A percentile compares a stretch with the other conserved stretches of the same genome.
Evolutionary conservation across 163 green algal species (phyloP).

Genomic region (Trebouxia gelatinosa): DNA sequence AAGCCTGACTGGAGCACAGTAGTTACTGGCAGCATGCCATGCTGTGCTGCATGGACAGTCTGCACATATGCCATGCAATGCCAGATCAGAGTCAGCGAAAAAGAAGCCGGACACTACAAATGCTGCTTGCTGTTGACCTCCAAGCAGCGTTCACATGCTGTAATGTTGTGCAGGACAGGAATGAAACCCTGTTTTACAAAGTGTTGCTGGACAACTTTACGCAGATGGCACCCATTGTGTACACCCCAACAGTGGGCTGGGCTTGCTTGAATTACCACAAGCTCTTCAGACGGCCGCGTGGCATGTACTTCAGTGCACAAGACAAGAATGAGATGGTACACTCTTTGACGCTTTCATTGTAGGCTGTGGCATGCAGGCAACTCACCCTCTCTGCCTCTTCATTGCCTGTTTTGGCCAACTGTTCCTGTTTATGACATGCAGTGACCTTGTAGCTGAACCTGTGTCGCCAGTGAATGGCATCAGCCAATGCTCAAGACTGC

Average conservation of each 20-base stretch:
- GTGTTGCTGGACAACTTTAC: conserved; percentile 71
- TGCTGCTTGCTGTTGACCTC: background rate
- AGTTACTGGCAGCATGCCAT: too few relatives aligned
- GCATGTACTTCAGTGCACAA: conserved; percentile 84
- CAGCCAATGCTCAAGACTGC: background rate
- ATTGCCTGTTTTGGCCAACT: too few relatives aligned
- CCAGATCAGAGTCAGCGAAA: too few relatives aligned
- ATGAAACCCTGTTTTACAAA: conserved; percentile 84
- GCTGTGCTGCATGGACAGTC: too few relatives aligned
- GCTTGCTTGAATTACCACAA: conserved; percentile 75
- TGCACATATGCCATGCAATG: too few relatives aligned
- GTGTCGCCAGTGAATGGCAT: too few relatives aligned
- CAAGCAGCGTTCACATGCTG: too few relatives aligned
- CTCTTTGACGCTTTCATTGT: too few relatives aligned
- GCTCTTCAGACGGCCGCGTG: conserved; percentile 70
- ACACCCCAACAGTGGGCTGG: conserved; percentile 62
- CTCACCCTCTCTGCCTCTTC: background rate
- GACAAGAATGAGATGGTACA: conserved; percentile 85
- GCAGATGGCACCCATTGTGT: conserved; percentile 70
- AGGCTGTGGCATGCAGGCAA: background rate
- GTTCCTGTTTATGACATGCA: too few relatives aligned
- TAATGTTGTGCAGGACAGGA: conserved; percentile 74
- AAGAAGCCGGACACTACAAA: background rate
- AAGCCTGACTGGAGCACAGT: too few relatives aligned
- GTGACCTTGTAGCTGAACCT: too few relatives aligned